Percentiles rank a stretch among this genome's conserved stretches.
Evolutionary conservation across 768 basidiomycete species (phyloP).

Genomic region (Pleurotus ostreatus): DNA sequence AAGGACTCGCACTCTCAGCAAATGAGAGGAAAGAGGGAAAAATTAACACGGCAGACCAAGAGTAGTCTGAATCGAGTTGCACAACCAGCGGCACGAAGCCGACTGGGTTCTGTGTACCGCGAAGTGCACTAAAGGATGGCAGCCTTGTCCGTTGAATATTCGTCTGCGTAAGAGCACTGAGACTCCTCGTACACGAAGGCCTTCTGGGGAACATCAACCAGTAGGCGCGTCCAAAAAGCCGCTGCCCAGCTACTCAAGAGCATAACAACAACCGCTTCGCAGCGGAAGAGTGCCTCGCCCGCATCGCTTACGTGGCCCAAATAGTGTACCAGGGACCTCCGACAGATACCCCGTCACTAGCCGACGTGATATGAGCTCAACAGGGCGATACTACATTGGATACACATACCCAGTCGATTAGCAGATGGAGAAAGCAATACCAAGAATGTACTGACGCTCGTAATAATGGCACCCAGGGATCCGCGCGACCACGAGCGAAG

Average conservation of each 20-base stretch:
- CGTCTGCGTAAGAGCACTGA: background rate
- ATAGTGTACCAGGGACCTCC: background rate
- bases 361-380: background rate
- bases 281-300: background rate
- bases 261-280: background rate
- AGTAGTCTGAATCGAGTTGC: conserved; percentile 74
- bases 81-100: conserved; percentile 16
- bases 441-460: too few relatives aligned
- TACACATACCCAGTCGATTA: too few relatives aligned
- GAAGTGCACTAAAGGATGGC: conserved; percentile 65
- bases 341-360: background rate
- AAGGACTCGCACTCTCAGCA: background rate
- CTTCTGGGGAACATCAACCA: background rate
- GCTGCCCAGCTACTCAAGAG: background rate
- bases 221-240: background rate
- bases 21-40: conserved; percentile 17
- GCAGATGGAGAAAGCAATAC: too few relatives aligned
- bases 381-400: background rate
- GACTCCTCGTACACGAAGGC: background rate
- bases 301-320: background rate
- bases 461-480: too few relatives aligned
- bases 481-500: too few relatives aligned
- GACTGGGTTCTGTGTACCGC: conserved; percentile 39
- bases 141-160: background rate
- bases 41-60: conserved; percentile 49